Conservation (phyloP, 768 basidiomycete genomes). For the Russula foetens region DNA sequence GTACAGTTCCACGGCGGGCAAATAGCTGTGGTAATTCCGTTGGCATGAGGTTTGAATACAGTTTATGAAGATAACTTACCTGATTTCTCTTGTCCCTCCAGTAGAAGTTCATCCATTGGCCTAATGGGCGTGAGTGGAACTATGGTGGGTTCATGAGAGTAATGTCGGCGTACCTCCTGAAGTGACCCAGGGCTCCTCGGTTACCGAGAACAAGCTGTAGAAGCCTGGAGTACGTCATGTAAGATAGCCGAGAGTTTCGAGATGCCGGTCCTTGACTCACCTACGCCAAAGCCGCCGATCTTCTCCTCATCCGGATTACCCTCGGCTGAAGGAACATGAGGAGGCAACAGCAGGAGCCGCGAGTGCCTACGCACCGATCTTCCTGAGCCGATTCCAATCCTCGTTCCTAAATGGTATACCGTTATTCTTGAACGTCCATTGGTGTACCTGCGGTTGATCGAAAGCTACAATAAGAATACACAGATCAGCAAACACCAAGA, state of each 20-base stretch:
- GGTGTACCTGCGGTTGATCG: slow-evolving; percentile 44
- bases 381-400: slow-evolving; percentile 86
- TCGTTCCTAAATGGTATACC: slow-evolving; percentile 75
- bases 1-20: slow-evolving; percentile 68
- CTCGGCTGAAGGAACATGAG: slow-evolving; percentile 46
- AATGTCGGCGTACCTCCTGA: slow-evolving; percentile 52
- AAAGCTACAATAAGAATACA: neutral
- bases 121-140: slow-evolving; percentile 34
- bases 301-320: slow-evolving; percentile 93
- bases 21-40: slow-evolving; percentile 45
- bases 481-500: neutral
- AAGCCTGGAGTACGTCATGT: slow-evolving; percentile 37
- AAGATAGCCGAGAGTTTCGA: neutral
- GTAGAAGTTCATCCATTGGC: slow-evolving; percentile 91
- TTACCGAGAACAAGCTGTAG: slow-evolving; percentile 76
- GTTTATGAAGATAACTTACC: slow-evolving; percentile 30
- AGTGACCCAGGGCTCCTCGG: slow-evolving; percentile 75
- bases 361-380: slow-evolving; percentile 50
- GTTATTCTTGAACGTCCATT: slow-evolving; percentile 86
- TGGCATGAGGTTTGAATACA: neutral
- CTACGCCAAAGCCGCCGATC: slow-evolving; percentile 93
- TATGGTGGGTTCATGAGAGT: slow-evolving; percentile 15
- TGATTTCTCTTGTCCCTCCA: slow-evolving; percentile 94
- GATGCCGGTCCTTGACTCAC: slow-evolving; percentile 29
- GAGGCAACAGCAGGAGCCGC: neutral